Conservation (phyloP, 805 yeast genomes). For the Ogataea neopini region DNA sequence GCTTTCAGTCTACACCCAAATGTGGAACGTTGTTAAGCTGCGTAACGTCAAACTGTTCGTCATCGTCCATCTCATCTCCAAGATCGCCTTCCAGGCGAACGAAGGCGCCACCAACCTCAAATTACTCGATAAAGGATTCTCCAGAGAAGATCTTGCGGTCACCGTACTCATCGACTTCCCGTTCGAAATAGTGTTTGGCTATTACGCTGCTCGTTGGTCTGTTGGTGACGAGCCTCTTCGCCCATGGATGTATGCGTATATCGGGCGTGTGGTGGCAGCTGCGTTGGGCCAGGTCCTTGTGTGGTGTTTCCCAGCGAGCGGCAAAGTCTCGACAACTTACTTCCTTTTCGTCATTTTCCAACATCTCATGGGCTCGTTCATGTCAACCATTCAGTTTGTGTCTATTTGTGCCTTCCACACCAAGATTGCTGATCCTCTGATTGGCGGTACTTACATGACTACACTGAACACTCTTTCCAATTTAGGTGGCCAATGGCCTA, state of each 20-base stretch:
- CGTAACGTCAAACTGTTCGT: conserved; percentile 75
- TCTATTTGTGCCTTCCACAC: conserved; percentile 95
- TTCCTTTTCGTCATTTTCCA: conserved; percentile 75
- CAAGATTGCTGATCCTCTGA: conserved; percentile 88
- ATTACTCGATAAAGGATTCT: conserved; percentile 84
- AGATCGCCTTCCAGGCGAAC: conserved; percentile 92
- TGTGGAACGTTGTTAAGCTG: conserved; percentile 67
- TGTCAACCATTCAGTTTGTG: conserved; percentile 94
- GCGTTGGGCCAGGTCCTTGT: conserved; percentile 72
- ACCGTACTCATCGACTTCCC: conserved; percentile 95
- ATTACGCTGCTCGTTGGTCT: conserved; percentile 95
- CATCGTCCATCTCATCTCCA: conserved; percentile 72
- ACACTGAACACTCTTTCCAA: conserved; percentile 88
- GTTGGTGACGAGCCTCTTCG: conserved; percentile 70
- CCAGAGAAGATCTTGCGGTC: conserved; percentile 90
- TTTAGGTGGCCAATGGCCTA: conserved; percentile 98
- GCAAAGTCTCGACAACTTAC: conserved; percentile 50
- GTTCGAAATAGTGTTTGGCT: conserved; percentile 91
- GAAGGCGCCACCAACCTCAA: conserved; percentile 95
- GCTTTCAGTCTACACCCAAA: conserved; percentile 59
- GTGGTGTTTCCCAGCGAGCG: conserved; percentile 61
- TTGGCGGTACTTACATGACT: conserved; percentile 99
- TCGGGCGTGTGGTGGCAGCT: conserved; percentile 81
- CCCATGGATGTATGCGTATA: conserved; percentile 89
- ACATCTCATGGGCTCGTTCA: conserved; percentile 84